Evolutionary conservation across 192 early-diverging fungal species (phyloP), one percentile per base, ranked within the genome.

Genomic region (Gryganskiella cystojenkinii): DNA sequence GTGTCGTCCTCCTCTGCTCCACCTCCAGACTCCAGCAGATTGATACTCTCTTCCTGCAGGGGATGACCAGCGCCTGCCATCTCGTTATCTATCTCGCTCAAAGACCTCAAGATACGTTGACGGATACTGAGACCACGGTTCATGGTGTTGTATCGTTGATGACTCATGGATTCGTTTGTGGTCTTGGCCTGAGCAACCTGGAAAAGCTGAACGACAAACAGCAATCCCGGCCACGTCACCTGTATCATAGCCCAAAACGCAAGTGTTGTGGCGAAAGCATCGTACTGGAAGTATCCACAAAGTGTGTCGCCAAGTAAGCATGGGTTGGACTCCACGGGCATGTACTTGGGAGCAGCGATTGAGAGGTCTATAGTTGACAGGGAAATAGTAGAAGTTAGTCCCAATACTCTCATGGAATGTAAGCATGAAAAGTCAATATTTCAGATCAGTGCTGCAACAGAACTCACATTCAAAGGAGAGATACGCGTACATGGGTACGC

Each of bases 121-220:
- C 71, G 63, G 53, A 71, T 82, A 37, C 64, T 86, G 66, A 63
- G 53, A 5, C 69, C 68, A 25, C 66, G 47, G 30, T 71, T 78
- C 54, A 85, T 58, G 51, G 85, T 86, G 4, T 70, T 67, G 54
- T 88, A 94, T 51, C 92, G 86, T 58, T 93, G 91, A 44, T 85
- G 92, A 47, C 96, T 99, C 49, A 91, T 88, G 22, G 88, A 70
- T 81, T 99, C 98, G 78, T 98, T 98, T 20, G 98, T 98, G 0
- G 98, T 99, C 62, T 87, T 84, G 13, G 85, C 92, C 15, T 84
- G 69, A 13, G 90, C 82, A 28, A 99, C 86, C 75, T 97, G 96
- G 74, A 85, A 90, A 4, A 85, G 61, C 71, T 99, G 98, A 3
- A 88, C 85, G 19, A 84, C 44, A 34, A 96, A 75, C 35, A 99